These are phyloP conservation scores for Thelonectria discophora DNA, from an alignment of 2,329 filamentous ascomycete species.

Conservation along the genomic window DNA sequence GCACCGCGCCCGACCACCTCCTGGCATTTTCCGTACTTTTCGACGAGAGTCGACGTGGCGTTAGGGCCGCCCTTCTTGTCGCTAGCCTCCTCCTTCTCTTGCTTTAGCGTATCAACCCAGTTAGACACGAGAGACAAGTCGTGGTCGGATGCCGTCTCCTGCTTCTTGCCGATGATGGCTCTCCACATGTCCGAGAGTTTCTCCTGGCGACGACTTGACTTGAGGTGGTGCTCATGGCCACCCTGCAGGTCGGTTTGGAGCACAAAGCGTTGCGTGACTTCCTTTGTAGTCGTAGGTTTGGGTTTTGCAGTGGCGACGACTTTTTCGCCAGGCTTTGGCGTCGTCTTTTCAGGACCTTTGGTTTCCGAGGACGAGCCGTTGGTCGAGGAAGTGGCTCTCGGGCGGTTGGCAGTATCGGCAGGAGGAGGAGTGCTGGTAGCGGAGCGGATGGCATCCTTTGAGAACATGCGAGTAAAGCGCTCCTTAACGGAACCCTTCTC, in stretches of 20 bases:
- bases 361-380: slow-evolving; percentile 51
- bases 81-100: slow-evolving; percentile 84
- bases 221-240: slow-evolving; percentile 86
- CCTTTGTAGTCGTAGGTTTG: slow-evolving; percentile 45
- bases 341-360: slow-evolving; percentile 42
- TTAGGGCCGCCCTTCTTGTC: slow-evolving; percentile 82
- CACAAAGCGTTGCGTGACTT: slow-evolving; percentile 61
- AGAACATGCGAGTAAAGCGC: slow-evolving; percentile 72
- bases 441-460: slow-evolving; percentile 57
- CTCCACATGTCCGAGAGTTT: slow-evolving; percentile 94
- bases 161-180: slow-evolving; percentile 84
- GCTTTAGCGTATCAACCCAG: slow-evolving; percentile 94
- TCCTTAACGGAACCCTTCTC: slow-evolving; percentile 72
- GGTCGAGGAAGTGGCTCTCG: slow-evolving; percentile 47
- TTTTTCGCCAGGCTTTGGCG: slow-evolving; percentile 41
- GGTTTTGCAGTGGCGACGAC: slow-evolving; percentile 40
- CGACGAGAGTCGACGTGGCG: slow-evolving; percentile 77
- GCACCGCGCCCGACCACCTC: slow-evolving; percentile 95
- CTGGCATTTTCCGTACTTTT: slow-evolving; percentile 99
- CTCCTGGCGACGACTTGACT: slow-evolving; percentile 90
- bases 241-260: slow-evolving; percentile 64
- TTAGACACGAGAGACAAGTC: slow-evolving; percentile 92
- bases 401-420: slow-evolving; percentile 46
- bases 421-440: slow-evolving; percentile 48
- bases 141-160: slow-evolving; percentile 76